Evolutionary conservation across 2,329 filamentous ascomycete genomes (phyloP).

Genomic region (Coniochaeta ligniaria): DNA sequence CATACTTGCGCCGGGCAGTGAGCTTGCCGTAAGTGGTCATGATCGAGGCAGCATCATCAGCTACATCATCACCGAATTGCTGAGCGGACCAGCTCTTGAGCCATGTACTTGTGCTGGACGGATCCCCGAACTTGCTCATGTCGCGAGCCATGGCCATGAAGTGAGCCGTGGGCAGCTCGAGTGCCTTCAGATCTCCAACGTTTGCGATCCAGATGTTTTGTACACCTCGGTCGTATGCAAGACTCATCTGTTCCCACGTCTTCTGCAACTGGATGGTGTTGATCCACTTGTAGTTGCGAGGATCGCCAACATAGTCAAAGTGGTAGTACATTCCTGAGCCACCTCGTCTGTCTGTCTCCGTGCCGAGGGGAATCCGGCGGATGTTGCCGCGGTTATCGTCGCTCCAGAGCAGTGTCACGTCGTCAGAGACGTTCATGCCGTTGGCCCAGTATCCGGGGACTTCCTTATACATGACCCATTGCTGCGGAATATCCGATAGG

Average conservation of each 20-base stretch:
- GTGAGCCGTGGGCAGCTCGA: slow-evolving; percentile 44
- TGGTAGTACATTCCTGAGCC: slow-evolving; percentile 55
- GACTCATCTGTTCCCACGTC: slow-evolving; percentile 58
- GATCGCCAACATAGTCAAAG: slow-evolving; percentile 48
- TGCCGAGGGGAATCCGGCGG: slow-evolving; percentile 45
- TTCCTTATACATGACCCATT: slow-evolving; percentile 52
- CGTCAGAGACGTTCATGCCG: slow-evolving; percentile 51
- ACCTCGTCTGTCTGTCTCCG: slow-evolving; percentile 44
- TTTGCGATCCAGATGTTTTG: slow-evolving; percentile 56
- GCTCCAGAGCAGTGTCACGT: slow-evolving; percentile 55
- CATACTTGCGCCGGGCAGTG: slow-evolving; percentile 26
- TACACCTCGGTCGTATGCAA: slow-evolving; percentile 48
- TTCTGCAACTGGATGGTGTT: slow-evolving; percentile 61
- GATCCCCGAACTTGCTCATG: slow-evolving; percentile 21
- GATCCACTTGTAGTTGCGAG: slow-evolving; percentile 55
- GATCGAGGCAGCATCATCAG: slow-evolving; percentile 37
- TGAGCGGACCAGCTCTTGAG: slow-evolving; percentile 36
- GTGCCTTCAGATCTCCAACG: slow-evolving; percentile 55
- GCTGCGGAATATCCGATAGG: slow-evolving; percentile 36
- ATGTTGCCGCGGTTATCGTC: slow-evolving; percentile 60
- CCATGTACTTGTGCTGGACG: slow-evolving; percentile 35
- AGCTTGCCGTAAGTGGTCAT: slow-evolving; percentile 36
- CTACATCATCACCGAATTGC: slow-evolving; percentile 38
- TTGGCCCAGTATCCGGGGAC: slow-evolving; percentile 51
- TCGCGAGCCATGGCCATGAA: slow-evolving; percentile 50